A percentile compares a stretch with the other conserved stretches of the same genome.
phyloP scores from a whole-genome alignment of 1,284 basidiomycete species.

The Coniophora puteana region DNA sequence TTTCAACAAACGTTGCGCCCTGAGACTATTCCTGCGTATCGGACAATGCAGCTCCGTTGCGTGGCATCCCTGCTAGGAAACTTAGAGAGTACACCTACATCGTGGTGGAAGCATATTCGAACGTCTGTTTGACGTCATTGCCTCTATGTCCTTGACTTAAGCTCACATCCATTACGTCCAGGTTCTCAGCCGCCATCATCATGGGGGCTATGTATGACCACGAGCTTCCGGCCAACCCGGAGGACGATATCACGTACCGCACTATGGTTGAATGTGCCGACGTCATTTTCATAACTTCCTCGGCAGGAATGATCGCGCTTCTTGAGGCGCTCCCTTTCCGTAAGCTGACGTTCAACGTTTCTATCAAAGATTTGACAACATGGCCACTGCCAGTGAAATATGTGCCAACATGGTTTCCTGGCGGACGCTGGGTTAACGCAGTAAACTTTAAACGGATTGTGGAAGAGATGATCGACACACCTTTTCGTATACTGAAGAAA shows the following conservation, averaged over 20 bases:
- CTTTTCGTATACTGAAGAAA: conserved; percentile 8
- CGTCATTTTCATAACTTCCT: conserved; percentile 2
- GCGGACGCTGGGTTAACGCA: conserved; percentile 3
- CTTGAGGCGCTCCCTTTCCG: conserved; percentile 8
- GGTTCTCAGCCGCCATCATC: conserved; percentile 8
- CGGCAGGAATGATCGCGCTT: conserved; percentile 6
- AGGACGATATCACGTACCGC: conserved; percentile 8
- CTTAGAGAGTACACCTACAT: too few relatives aligned
- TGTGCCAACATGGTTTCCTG: conserved; percentile 12
- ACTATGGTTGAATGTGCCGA: conserved; percentile 6
- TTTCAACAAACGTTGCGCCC: too few relatives aligned
- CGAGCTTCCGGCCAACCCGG: conserved; percentile 2
- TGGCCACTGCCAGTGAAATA: conserved; percentile 3
- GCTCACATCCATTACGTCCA: too few relatives aligned
- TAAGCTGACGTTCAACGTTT: neutral
- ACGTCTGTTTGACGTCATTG: too few relatives aligned
- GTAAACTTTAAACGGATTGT: conserved; percentile 1
- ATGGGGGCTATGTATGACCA: conserved; percentile 11
- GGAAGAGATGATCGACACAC: conserved; percentile 8
- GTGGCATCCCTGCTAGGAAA: too few relatives aligned
- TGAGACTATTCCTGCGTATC: too few relatives aligned
- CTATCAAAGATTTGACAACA: neutral
- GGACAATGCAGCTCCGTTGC: too few relatives aligned
- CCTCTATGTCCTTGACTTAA: too few relatives aligned
- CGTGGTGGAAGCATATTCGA: too few relatives aligned